Evolutionary conservation across 805 yeast species (phyloP).

Genomic region (Jamesozyma lodderae): DNA sequence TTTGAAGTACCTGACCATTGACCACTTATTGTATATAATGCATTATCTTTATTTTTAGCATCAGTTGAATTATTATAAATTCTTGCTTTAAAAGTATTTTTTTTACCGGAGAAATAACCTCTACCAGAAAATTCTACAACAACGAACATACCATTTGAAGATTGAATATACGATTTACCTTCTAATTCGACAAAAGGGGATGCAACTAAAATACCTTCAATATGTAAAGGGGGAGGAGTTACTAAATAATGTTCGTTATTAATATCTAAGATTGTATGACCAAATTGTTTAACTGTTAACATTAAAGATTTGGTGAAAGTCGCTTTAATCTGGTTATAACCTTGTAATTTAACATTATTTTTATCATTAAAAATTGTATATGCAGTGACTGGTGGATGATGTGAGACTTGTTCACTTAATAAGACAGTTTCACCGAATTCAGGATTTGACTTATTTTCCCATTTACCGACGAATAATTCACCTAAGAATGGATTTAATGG

Average conservation of each 20-base stretch:
- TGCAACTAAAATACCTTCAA: slow-evolving; percentile 86
- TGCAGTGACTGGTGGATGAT: slow-evolving; percentile 95
- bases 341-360: slow-evolving; percentile 63
- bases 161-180: slow-evolving; percentile 73
- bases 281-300: slow-evolving; percentile 81
- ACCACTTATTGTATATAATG: slow-evolving; percentile 74
- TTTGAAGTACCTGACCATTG: slow-evolving; percentile 87
- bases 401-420: slow-evolving; percentile 88
- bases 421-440: slow-evolving; percentile 68
- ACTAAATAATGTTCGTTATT: slow-evolving; percentile 62
- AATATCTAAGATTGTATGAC: slow-evolving; percentile 73
- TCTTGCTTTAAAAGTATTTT: slow-evolving; percentile 84
- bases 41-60: slow-evolving; percentile 45
- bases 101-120: slow-evolving; percentile 93
- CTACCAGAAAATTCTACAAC: slow-evolving; percentile 78
- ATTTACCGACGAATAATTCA: slow-evolving; percentile 84
- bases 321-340: slow-evolving; percentile 84
- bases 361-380: slow-evolving; percentile 71
- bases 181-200: slow-evolving; percentile 94
- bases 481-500: slow-evolving; percentile 96
- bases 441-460: slow-evolving; percentile 51
- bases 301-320: slow-evolving; percentile 68
- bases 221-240: slow-evolving; percentile 96
- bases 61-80: slow-evolving; percentile 42
- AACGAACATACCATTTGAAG: slow-evolving; percentile 71